A percentile compares a stretch with the other conserved stretches of the same genome.
Evolutionary conservation across 805 yeast species (phyloP).

Genomic region (Priceomyces carsonii): DNA sequence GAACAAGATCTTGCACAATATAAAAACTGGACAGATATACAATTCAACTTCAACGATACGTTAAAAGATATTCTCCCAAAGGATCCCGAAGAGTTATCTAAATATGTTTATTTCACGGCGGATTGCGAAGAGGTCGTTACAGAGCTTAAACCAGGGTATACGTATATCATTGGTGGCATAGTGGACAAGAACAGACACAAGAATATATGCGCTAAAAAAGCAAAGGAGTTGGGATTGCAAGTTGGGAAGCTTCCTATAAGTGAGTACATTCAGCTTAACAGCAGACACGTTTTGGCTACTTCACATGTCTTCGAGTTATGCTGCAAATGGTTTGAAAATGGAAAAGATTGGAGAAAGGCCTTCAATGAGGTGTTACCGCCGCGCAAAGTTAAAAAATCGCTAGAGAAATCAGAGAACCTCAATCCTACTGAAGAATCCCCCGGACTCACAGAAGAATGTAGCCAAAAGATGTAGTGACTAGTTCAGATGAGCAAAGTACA

Average conservation of each 20-base stretch:
- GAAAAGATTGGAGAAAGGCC: constrained; percentile 79
- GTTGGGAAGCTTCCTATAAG: constrained; percentile 87
- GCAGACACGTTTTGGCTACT: constrained; percentile 88
- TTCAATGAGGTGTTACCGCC: constrained; percentile 86
- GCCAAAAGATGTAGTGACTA: too few species aligned
- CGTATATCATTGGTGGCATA: constrained; percentile 92
- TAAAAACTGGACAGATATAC: constrained; percentile 66
- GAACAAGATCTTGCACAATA: constrained; percentile 61
- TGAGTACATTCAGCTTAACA: constrained; percentile 76
- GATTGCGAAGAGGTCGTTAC: constrained; percentile 76
- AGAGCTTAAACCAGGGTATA: constrained; percentile 63
- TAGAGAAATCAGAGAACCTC: constrained; percentile 15
- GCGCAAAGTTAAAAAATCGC: constrained; percentile 53
- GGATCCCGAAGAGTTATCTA: constrained; percentile 30
- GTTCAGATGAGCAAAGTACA: too few species aligned
- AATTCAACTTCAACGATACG: constrained; percentile 41
- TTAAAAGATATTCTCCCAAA: constrained; percentile 29
- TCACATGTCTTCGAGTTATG: constrained; percentile 92
- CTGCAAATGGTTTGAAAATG: constrained; percentile 71
- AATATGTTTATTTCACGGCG: constrained; percentile 74
- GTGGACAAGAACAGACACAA: constrained; percentile 94
- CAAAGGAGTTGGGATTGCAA: constrained; percentile 64
- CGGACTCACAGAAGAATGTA: constrained; percentile 3
- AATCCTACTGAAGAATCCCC: constrained; percentile 8
- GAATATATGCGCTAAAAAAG: constrained; percentile 77